Evolutionary conservation across 129 eudicot species (phyloP).

Genomic region (Kitagawia praeruptora): DNA sequence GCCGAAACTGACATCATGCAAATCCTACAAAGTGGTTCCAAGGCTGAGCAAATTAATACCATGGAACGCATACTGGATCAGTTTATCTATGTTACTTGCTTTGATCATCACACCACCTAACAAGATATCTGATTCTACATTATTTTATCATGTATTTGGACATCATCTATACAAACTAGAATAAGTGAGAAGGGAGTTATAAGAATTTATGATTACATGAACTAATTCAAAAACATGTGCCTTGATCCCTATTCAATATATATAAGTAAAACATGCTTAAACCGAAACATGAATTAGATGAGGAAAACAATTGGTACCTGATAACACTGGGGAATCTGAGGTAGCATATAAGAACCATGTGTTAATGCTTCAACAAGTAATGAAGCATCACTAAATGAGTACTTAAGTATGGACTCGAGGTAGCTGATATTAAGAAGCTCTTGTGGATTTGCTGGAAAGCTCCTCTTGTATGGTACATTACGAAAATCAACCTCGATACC

Average conservation of each 20-base stretch:
- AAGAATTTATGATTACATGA: not conserved
- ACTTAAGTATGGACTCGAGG: slow-evolving; percentile 44
- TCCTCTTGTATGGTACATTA: slow-evolving; percentile 31
- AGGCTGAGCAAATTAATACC: not conserved
- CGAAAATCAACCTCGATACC: slow-evolving; percentile 60
- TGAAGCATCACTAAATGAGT: slow-evolving; percentile 52
- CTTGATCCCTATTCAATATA: not conserved
- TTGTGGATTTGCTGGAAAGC: slow-evolving; percentile 31
- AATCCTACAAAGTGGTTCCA: not conserved
- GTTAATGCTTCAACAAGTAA: slow-evolving; percentile 84
- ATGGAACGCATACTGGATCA: not conserved
- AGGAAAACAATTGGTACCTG: slow-evolving; percentile 39
- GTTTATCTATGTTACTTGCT: not conserved
- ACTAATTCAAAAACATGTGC: not conserved
- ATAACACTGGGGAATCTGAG: slow-evolving; percentile 74
- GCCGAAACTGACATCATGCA: not conserved
- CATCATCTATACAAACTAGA: not conserved
- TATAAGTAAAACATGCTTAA: not conserved
- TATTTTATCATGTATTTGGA: not conserved
- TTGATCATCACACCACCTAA: not conserved
- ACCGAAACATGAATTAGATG: not conserved
- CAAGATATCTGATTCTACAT: not conserved
- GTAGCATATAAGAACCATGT: slow-evolving; percentile 84
- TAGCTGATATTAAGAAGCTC: slow-evolving; percentile 25
- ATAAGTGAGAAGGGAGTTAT: not conserved